A percentile compares a stretch with the other conserved stretches of the same genome.
These are phyloP conservation scores for Papiliotrema laurentii DNA, from an alignment of 1,284 basidiomycete species.

Conservation along the genomic window DNA sequence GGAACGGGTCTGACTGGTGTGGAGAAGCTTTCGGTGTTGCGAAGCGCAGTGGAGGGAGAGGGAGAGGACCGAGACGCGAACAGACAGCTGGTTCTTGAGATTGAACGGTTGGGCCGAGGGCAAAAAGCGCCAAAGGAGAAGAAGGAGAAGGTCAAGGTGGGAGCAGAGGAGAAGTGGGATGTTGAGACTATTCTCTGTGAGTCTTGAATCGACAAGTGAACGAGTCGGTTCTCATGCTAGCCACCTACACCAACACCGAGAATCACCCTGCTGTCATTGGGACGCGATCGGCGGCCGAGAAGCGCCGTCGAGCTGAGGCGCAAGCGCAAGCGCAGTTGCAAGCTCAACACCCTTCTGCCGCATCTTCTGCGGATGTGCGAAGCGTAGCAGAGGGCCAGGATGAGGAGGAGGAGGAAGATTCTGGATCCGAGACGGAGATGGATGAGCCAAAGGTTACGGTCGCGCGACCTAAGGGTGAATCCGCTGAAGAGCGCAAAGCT, in stretches of 20 bases:
- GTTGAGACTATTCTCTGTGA: slow-evolving; percentile 87
- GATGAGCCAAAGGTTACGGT: slow-evolving; percentile 48
- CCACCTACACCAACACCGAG: slow-evolving; percentile 90
- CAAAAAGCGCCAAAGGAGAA: slow-evolving; percentile 49
- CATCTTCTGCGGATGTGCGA: no score
- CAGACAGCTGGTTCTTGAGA: slow-evolving; percentile 57
- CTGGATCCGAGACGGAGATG: slow-evolving; percentile 43
- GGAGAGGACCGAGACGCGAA: slow-evolving; percentile 56
- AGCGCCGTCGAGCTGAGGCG: slow-evolving; percentile 21
- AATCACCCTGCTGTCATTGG: slow-evolving; percentile 86
- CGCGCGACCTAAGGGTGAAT: slow-evolving; percentile 70
- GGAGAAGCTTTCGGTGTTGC: slow-evolving; percentile 73
- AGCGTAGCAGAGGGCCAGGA: slow-evolving; percentile 30
- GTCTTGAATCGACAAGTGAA: no score
- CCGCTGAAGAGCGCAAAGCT: slow-evolving; percentile 77
- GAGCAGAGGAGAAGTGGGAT: slow-evolving; percentile 81
- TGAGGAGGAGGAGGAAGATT: slow-evolving; percentile 46
- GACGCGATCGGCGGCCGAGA: slow-evolving; percentile 54
- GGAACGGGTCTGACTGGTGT: slow-evolving; percentile 59
- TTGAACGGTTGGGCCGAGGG: slow-evolving; percentile 50
- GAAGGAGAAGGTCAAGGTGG: slow-evolving; percentile 38
- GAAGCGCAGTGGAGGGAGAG: slow-evolving; percentile 70
- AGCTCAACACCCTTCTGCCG: neutral
- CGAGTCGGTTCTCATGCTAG: slow-evolving; percentile 50
- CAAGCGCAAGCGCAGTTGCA: slow-evolving; percentile 1